Percentiles rank a stretch among this genome's conserved stretches.
Conservation (phyloP, 345 rosid species). For the Brassica juncea region DNA sequence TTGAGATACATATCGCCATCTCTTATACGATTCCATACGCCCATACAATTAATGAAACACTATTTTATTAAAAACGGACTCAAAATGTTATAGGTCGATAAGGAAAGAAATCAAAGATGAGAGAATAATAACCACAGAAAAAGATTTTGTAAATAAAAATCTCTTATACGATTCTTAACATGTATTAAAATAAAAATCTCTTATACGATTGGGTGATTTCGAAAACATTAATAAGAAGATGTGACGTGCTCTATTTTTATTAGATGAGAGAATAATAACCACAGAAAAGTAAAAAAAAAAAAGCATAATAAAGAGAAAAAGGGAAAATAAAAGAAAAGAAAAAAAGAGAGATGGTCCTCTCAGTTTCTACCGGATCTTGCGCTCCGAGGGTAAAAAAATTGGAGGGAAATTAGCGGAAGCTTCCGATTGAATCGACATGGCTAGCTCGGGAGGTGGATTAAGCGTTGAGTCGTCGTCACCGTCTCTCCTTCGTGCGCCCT, state of each 20-base stretch:
- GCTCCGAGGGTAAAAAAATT: not conserved
- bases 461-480: constrained; percentile 38
- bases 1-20: no score
- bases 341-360: not conserved
- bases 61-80: not conserved
- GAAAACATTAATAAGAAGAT: no score
- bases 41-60: no score
- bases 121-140: no score
- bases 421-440: not conserved
- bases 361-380: not conserved
- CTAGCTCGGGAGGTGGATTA: not conserved
- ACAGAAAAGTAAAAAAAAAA: not conserved
- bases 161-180: no score
- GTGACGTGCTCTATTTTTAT: no score
- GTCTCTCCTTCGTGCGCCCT: constrained; percentile 27
- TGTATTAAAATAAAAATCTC: no score
- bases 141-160: no score
- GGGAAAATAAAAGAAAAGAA: not conserved
- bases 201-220: no score
- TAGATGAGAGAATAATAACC: not conserved
- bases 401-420: not conserved
- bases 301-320: not conserved
- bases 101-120: no score
- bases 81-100: no score
- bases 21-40: no score